Percentiles rank a stretch among this genome's conserved stretches.
Evolutionary conservation across 108 stramenopile species (phyloP).

Genomic region (Hondaea fermentalgiana): DNA sequence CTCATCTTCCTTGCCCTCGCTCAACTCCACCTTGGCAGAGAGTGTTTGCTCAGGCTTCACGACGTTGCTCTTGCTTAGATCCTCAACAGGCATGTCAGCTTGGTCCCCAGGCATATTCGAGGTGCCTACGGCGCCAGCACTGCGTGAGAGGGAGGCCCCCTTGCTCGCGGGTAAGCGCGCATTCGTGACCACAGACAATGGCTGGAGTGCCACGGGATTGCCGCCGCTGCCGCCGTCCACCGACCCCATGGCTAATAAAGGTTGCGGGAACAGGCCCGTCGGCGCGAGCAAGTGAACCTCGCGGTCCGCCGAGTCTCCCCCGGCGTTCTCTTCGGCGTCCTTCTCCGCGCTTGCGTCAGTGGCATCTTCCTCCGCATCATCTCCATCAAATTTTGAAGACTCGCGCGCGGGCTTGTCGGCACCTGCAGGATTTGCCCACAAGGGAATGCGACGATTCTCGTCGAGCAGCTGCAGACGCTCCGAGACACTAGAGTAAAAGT

Average conservation of each 20-base stretch:
- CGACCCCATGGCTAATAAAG: not conserved
- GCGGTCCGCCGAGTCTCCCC: not conserved
- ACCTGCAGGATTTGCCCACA: not conserved
- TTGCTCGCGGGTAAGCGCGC: not conserved
- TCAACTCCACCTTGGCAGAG: not conserved
- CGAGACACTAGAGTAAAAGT: slow-evolving; percentile 8
- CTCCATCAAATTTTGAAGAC: not conserved
- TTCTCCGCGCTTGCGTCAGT: not conserved
- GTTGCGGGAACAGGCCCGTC: not conserved
- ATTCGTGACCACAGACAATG: not conserved
- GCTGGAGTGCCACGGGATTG: not conserved
- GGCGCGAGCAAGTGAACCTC: not conserved
- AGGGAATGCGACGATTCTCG: not conserved
- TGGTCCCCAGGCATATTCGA: not conserved
- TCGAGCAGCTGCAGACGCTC: slow-evolving; percentile 12
- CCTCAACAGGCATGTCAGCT: not conserved
- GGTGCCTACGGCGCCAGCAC: not conserved
- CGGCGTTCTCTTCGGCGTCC: not conserved
- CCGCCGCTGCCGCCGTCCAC: not conserved
- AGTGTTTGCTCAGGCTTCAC: not conserved
- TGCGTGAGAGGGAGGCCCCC: not conserved
- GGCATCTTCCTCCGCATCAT: not conserved
- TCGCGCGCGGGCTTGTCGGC: not conserved
- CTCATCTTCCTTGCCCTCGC: not conserved
- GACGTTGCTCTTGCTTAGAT: not conserved